Base-by-base conservation (phyloP, 352 stramenopile species). In the Phytopythium mirpurense region DNA sequence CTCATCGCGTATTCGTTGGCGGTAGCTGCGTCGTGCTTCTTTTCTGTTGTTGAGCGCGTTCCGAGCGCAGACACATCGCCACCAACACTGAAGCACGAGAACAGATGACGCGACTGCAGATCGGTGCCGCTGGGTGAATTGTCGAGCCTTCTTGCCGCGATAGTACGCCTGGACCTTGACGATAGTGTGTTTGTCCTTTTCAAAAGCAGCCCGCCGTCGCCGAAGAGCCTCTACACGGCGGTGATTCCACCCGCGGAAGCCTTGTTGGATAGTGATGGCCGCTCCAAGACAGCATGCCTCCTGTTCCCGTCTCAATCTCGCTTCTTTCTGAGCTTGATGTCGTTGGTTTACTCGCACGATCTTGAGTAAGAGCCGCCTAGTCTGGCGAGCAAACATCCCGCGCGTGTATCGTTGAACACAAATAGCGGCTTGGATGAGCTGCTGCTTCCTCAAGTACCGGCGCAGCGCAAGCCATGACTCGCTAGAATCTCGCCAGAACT, bases 121-220 rank as follows among this genome's bases (percentile, higher is more conserved):
- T 12, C 58, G 62, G 34, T 86, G 59, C 6, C 58, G 49, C 7
- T 29, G 49, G 36, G 60, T 63, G 24, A 53, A 64, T 58, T 45
- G 62, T 15, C 70, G 74, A 1, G 68, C 63, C 41, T 72, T 38
- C 24, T 65, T 66, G 9, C 74, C 70, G 12, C 79, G 72, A 51
- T 60, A 86, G 34, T 70, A 59, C 9, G 79, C 67, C 55, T 90
- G 79, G 4, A 90, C 59, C 31, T 71, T 64, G 0, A 83, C 15
- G 27, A 86, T 78, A 29, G 73, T 73, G 32, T 24, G 23, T 29
- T 88, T 88, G 40, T 90, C 79, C 9, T 72, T 59, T 29, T 90
- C 76, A 62, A 90, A 90, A 19, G 71, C 65, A 37, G 68, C 72
- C 10, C 79, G 68, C 7, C 76, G 74, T 5, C 72, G 56, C 23